These are phyloP conservation scores for Magnusiomyces magnusii DNA, from an alignment of 1,139 yeast species.

Conservation along the genomic window DNA sequence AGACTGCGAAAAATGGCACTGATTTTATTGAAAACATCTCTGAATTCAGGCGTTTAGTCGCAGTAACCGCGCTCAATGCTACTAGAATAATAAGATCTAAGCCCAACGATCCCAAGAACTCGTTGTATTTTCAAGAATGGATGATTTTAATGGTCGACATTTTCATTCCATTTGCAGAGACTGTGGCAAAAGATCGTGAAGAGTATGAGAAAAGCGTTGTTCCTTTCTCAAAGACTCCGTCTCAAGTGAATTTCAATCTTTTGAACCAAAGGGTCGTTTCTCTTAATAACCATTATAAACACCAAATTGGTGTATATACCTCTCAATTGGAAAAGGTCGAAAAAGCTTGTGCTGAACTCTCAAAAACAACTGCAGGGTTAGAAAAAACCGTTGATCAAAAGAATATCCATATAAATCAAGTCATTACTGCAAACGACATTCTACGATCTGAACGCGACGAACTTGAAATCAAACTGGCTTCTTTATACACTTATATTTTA, in stretches of 20 bases:
- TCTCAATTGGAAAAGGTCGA: not conserved
- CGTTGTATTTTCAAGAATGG: no score
- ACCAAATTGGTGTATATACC: not conserved
- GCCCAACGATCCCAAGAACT: no score
- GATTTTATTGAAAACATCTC: no score
- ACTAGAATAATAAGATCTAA: no score
- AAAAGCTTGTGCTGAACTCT: not conserved
- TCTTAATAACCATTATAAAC: not conserved
- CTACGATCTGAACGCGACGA: conserved; percentile 1
- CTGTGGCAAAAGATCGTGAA: no score
- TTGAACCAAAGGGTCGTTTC: not conserved
- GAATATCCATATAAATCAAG: not conserved
- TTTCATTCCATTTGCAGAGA: no score
- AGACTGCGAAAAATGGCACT: no score
- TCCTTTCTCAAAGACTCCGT: no score
- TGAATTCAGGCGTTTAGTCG: no score
- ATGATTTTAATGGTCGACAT: no score
- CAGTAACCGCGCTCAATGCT: no score
- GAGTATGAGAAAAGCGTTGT: no score
- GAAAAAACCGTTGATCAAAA: not conserved
- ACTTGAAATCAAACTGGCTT: not conserved
- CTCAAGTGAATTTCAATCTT: not conserved
- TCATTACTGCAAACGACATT: conserved; percentile 3
- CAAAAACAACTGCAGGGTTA: not conserved
- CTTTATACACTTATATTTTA: not conserved